These are phyloP conservation scores for Apiospora kogelbergensis DNA, from an alignment of 2,329 filamentous ascomycete genomes.

Conservation along the genomic window DNA sequence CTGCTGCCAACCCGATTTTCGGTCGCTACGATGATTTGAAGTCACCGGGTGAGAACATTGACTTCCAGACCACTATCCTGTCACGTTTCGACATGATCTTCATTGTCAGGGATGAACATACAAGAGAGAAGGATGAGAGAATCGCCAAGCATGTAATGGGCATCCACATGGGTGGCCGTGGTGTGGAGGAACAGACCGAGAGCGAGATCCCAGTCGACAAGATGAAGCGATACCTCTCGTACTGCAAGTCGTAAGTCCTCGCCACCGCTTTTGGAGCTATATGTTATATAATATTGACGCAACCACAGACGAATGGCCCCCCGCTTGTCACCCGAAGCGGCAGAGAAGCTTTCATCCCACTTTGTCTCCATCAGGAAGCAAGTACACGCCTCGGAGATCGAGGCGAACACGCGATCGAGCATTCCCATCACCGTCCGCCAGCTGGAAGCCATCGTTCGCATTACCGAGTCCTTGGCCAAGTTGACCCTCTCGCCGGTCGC, in stretches of 20 bases:
- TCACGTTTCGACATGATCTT: slow-evolving; percentile 99
- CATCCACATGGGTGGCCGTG: slow-evolving; percentile 90
- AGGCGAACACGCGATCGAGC: slow-evolving; percentile 85
- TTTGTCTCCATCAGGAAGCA: slow-evolving; percentile 96
- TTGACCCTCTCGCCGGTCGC: slow-evolving; percentile 82
- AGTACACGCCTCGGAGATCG: slow-evolving; percentile 86
- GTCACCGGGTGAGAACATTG: slow-evolving; percentile 95
- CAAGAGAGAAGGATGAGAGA: slow-evolving; percentile 81
- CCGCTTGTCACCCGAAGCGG: slow-evolving; percentile 83
- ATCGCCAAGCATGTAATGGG: slow-evolving; percentile 98
- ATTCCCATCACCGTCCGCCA: slow-evolving; percentile 98
- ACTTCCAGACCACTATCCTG: slow-evolving; percentile 97
- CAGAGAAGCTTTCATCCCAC: slow-evolving; percentile 94
- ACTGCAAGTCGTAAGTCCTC: slow-evolving; percentile 83
- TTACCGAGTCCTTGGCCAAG: slow-evolving; percentile 94
- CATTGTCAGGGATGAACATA: slow-evolving; percentile 95
- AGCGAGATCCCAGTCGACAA: slow-evolving; percentile 92
- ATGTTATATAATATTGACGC: not conserved
- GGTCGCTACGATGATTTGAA: slow-evolving; percentile 98
- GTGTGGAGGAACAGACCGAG: slow-evolving; percentile 77
- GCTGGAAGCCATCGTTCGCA: slow-evolving; percentile 94
- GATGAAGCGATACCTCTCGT: slow-evolving; percentile 96
- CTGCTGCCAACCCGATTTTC: slow-evolving; percentile 96
- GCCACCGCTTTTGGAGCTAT: not conserved
- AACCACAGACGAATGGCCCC: slow-evolving; percentile 78